Evolutionary conservation across 495 filamentous ascomycete species (phyloP).

Genomic region (Cairneyella variabilis): DNA sequence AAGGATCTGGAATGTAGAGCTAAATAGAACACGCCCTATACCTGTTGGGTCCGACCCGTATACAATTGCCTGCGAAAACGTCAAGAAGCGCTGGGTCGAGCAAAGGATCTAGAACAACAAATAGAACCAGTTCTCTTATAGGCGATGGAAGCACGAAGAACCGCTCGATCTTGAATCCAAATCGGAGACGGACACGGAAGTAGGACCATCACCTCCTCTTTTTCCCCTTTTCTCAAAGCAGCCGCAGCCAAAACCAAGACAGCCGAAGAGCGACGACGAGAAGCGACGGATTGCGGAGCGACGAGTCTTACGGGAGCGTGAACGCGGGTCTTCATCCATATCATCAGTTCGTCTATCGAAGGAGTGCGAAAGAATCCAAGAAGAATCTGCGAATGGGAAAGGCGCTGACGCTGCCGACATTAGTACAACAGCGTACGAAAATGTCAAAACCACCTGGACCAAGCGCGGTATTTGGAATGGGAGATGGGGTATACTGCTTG

Average conservation of each 20-base stretch:
- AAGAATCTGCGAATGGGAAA: background rate
- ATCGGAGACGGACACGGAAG: conserved; percentile 4
- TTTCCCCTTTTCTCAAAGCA: background rate
- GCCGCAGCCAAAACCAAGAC: conserved; percentile 9
- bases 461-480: conserved; percentile 27
- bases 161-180: conserved; percentile 1
- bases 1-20: conserved; percentile 6
- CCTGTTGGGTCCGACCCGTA: background rate
- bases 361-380: conserved; percentile 23
- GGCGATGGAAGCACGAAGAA: conserved; percentile 11
- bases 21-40: background rate
- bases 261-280: conserved; percentile 8
- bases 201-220: background rate
- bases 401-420: conserved; percentile 9
- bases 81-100: conserved; percentile 26
- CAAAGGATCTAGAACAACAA: conserved; percentile 27
- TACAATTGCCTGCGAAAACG: conserved; percentile 1
- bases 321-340: conserved; percentile 28
- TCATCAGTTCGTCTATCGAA: conserved; percentile 28
- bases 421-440: conserved; percentile 18
- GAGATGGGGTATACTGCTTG: conserved; percentile 27
- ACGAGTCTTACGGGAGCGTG: background rate
- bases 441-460: conserved; percentile 23
- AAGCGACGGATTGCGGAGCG: background rate
- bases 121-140: background rate